These are phyloP conservation scores for Fusarium drepaniforme DNA, from an alignment of 2,329 filamentous ascomycete genomes.

Conservation along the genomic window DNA sequence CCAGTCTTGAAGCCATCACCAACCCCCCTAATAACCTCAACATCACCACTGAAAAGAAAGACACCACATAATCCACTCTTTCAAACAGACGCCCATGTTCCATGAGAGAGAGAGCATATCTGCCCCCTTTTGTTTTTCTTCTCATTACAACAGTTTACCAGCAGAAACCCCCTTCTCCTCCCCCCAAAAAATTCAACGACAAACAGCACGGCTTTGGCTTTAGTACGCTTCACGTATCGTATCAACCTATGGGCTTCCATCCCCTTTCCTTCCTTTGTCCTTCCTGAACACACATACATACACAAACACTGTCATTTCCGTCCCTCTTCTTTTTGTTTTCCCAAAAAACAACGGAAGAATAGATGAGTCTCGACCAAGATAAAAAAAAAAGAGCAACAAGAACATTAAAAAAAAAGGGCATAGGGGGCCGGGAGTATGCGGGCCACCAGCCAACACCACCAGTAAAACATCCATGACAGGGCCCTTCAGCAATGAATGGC, in stretches of 20 bases:
- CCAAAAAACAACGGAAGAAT: slow-evolving; percentile 40
- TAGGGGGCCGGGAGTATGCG: slow-evolving; percentile 13
- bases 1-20: background rate
- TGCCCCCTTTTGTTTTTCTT: slow-evolving; percentile 34
- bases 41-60: slow-evolving; percentile 8
- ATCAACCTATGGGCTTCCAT: slow-evolving; percentile 32
- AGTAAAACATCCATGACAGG: slow-evolving; percentile 21
- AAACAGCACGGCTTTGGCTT: slow-evolving; percentile 27
- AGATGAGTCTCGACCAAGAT: slow-evolving; percentile 43
- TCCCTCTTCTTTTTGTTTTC: slow-evolving; percentile 42
- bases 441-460: slow-evolving; percentile 27
- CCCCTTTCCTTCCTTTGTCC: slow-evolving; percentile 16
- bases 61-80: background rate
- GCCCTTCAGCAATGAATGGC: slow-evolving; percentile 16
- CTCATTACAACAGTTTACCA: slow-evolving; percentile 44
- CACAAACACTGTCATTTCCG: slow-evolving; percentile 33
- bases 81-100: slow-evolving; percentile 28
- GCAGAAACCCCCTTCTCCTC: slow-evolving; percentile 5
- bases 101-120: slow-evolving; percentile 18
- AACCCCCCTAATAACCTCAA: background rate
- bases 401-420: slow-evolving; percentile 40
- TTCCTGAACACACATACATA: slow-evolving; percentile 32
- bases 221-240: slow-evolving; percentile 36
- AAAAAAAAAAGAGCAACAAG: slow-evolving; percentile 16
- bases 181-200: slow-evolving; percentile 21